These are phyloP conservation scores for Eimeria praecox DNA, from an alignment of 169 alveolate genomes.

Conservation along the genomic window DNA sequence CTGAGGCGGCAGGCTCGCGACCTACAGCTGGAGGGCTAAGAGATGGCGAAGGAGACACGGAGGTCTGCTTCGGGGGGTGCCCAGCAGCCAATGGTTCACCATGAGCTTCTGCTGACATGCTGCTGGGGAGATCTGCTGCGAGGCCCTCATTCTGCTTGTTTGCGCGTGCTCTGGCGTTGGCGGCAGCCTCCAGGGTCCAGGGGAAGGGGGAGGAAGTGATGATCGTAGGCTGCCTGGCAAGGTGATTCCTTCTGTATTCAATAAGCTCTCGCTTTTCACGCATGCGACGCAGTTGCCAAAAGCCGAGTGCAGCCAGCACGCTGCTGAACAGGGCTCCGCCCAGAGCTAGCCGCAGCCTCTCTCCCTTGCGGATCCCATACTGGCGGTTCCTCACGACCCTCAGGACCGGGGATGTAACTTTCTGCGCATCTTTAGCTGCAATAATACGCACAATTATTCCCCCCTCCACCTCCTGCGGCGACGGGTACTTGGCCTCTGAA, in stretches of 20 bases:
- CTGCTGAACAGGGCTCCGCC: conserved; percentile 81
- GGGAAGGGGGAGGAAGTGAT: conserved; percentile 76
- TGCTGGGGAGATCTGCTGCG: background rate
- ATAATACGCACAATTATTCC: conserved; percentile 90
- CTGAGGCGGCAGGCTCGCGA: conserved; percentile 68
- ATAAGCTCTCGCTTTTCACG: conserved; percentile 87
- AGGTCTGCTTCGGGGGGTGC: background rate
- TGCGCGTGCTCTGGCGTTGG: background rate
- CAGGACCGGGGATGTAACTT: conserved; percentile 90
- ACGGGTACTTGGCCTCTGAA: conserved; percentile 84
- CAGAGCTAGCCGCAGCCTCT: conserved; percentile 86
- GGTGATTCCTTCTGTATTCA: conserved; percentile 84
- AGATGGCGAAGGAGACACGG: background rate
- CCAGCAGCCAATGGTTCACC: background rate
- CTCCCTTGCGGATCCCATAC: conserved; percentile 92
- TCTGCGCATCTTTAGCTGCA: conserved; percentile 83
- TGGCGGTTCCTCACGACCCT: conserved; percentile 87
- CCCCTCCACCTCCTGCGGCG: conserved; percentile 90
- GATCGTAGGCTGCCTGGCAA: conserved; percentile 81
- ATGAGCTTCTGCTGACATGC: background rate
- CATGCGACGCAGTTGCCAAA: conserved; percentile 91
- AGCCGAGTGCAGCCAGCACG: conserved; percentile 86
- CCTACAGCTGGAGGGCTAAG: background rate
- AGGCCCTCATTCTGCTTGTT: background rate
- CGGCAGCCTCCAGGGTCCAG: conserved; percentile 72